Conservation (phyloP, 1,284 basidiomycete species). For the Ceratobasidium sp. region DNA sequence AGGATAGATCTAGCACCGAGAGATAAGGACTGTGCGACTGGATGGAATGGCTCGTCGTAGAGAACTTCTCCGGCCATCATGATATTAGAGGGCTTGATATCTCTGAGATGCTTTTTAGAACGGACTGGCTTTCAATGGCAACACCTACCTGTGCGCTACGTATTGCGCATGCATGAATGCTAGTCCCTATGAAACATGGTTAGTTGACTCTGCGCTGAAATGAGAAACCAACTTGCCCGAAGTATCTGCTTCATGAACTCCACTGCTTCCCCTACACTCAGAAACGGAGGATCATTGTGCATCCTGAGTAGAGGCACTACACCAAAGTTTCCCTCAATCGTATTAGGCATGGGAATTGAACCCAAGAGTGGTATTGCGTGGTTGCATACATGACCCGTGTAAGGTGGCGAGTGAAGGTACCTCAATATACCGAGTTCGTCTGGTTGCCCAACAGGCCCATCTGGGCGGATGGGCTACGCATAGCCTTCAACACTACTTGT, state of each 20-base stretch:
- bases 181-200: background rate
- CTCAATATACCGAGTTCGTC: slow-evolving; percentile 26
- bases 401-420: slow-evolving; percentile 16
- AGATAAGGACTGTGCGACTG: slow-evolving; percentile 25
- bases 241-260: slow-evolving; percentile 34
- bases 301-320: slow-evolving; percentile 25
- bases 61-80: slow-evolving; percentile 33
- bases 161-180: slow-evolving; percentile 32
- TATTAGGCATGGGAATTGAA: slow-evolving; percentile 19
- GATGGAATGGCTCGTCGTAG: slow-evolving; percentile 31
- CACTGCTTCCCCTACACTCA: slow-evolving; percentile 19
- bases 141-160: slow-evolving; percentile 15
- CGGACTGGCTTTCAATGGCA: background rate
- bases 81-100: slow-evolving; percentile 33
- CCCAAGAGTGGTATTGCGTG: slow-evolving; percentile 21
- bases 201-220: background rate
- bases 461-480: background rate
- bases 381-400: slow-evolving; percentile 28
- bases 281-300: slow-evolving; percentile 26
- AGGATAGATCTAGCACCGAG: slow-evolving; percentile 19
- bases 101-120: background rate
- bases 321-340: slow-evolving; percentile 23
- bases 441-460: slow-evolving; percentile 3
- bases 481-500: slow-evolving; percentile 10
- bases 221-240: slow-evolving; percentile 4